Evolutionary conservation across 2,329 filamentous ascomycete species (phyloP), one percentile per base, ranked within the genome.

Genomic region (Graphium sp.): DNA sequence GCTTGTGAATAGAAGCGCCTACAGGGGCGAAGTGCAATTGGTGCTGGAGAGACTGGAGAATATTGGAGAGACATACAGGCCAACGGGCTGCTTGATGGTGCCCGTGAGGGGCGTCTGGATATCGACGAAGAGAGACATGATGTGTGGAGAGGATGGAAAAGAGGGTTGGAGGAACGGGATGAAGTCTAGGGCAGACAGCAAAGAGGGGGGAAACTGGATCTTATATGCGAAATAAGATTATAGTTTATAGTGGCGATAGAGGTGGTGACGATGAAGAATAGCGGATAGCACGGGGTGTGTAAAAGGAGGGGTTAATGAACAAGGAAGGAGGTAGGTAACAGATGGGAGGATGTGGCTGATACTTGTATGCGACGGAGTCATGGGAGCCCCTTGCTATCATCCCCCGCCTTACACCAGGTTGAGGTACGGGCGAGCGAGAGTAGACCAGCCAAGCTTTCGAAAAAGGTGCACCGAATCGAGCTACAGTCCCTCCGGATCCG

Each of bases 61-160:
- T 13, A 22, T 7, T 11, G 22, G 9, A 21, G 14, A 17, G 19
- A 53, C 68, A 49, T 55, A 74, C 67, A 74, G 55, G 48, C 68
- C 68, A 34, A 64, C 70, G 39, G 68, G 68, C 44, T 74, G 67
- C 43, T 58, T 52, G 49, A 66, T 68, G 35, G 50, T 23, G 48
- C 67, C 75, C 41, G 70, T 69, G 40, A 67, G 37, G 33, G 78
- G 76, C 42, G 76, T 81, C 56, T 73, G 68, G 44, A 83, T 63
- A 49, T 74, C 62, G 38, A 63, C 54, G 32, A 61, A 62, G 42
- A 73, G 43, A 51, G 51, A 35, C 58, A 61, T 62, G 28, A 32
- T 33, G 34, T 8, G 6, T 21, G 29, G 22, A 26, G 16, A 17
- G 17, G 16, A 12, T 13, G 16, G 15, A 7, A 10, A 19, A n/a